These are phyloP conservation scores for Hura crepitans DNA, from an alignment of 441 rosid genomes.

Conservation along the genomic window DNA sequence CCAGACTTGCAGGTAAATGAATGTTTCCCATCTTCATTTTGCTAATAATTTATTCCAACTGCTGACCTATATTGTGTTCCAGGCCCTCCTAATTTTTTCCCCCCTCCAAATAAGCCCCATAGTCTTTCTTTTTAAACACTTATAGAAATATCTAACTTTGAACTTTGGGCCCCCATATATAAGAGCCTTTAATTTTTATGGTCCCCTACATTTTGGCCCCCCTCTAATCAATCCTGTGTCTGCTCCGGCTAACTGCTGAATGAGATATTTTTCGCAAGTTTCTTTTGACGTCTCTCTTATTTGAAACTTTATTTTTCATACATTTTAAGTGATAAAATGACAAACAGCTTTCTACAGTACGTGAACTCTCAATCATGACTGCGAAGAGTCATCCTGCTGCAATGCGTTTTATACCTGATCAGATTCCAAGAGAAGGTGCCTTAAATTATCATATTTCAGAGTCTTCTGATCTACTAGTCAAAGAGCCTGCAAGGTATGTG, in stretches of 20 bases:
- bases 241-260: background rate
- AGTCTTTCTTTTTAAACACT: too few relatives aligned
- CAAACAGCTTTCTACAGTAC: constrained; percentile 99
- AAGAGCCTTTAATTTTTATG: too few relatives aligned
- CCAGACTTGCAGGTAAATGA: constrained; percentile 78
- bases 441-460: constrained; percentile 42
- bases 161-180: too few relatives aligned
- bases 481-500: constrained; percentile 84
- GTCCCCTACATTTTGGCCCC: too few relatives aligned
- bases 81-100: too few relatives aligned
- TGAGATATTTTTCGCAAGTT: constrained; percentile 10
- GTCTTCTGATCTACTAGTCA: constrained; percentile 45
- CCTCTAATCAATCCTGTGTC: too few relatives aligned
- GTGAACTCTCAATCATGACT: constrained; percentile 99
- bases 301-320: constrained; percentile 44
- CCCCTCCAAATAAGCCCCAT: too few relatives aligned
- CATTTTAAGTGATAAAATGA: constrained; percentile 98
- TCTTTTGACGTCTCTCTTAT: constrained; percentile 25
- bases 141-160: too few relatives aligned
- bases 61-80: too few relatives aligned
- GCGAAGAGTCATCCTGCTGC: constrained; percentile 99
- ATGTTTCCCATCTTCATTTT: constrained; percentile 16
- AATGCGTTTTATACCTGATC: constrained; percentile 95
- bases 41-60: constrained; percentile 14
- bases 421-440: constrained; percentile 53